Evolutionary conservation across 2,329 filamentous ascomycete genomes (phyloP), one percentile per base, ranked within the genome.

Genomic region (Gremmenia infestans): DNA sequence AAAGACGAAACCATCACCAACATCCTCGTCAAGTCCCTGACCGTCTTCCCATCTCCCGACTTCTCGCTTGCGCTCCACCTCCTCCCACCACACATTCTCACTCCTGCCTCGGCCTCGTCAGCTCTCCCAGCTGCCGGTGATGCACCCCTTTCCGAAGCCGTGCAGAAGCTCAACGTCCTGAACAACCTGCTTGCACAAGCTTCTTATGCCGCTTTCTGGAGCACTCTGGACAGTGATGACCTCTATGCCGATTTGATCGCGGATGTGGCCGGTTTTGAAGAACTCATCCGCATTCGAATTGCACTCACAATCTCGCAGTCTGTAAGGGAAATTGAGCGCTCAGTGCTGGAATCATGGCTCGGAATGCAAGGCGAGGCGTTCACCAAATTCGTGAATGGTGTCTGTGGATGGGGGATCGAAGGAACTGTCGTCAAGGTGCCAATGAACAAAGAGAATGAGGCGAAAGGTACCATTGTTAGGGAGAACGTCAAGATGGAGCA

Each of bases 1-100:
- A 93, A 94, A 79, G 89, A 96, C 71, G 94, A 99, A 76, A 91
- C 93, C 71, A 91, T 94, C 75, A 97, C 94, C 81, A 97, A 97
- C 82, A 89, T 97, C 78, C 91, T 99, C 73, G 92, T 96, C 80
- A 99, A 97, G 81, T 83, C 92, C 65, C 86, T 99, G 72, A 96
- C 93, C 66, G 89, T 96, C 77, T 99, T 99, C 81, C 94, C 94
- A 63, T 92, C 89, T 19, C 86, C 94, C 46, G 92, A 97, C 75
- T 99, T 97, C 85, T 87, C 86, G 67, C 90, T 97, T 68, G 88
- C 89, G 69, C 87, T 99, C 60, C 90, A 96, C 71, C 90, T 99
- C 63, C 91, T 99, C 70, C 91, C 91, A 62, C 88, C 93, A 48
- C 85, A 92, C 72, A 82, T 88, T 62, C 83, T 91, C 63, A 81